Conservation (phyloP, 768 basidiomycete species). For the Arthromyces matolae region DNA sequence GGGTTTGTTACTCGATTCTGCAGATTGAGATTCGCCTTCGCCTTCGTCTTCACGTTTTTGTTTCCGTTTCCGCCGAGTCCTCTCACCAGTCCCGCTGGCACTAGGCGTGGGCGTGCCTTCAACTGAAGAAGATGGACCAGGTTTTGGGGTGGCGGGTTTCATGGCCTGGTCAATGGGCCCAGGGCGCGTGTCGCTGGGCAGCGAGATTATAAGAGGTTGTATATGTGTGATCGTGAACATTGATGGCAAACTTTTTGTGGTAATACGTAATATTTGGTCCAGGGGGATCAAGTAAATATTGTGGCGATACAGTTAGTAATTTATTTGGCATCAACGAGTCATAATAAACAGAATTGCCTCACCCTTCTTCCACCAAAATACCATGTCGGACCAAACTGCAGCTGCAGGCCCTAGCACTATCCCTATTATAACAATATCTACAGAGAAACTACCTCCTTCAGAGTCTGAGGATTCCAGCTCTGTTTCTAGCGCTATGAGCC, state of each 20-base stretch:
- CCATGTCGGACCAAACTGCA: constrained; percentile 9
- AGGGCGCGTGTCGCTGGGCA: background rate
- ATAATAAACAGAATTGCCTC: no score
- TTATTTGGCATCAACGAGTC: no score
- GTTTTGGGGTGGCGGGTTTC: constrained; percentile 7
- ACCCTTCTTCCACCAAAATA: constrained; percentile 1
- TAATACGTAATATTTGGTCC: constrained; percentile 4
- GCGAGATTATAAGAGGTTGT: background rate
- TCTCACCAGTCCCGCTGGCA: constrained; percentile 5
- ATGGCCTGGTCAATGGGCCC: background rate
- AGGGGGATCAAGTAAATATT: constrained; percentile 1
- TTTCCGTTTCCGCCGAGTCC: constrained; percentile 13
- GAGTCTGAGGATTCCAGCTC: constrained; percentile 8
- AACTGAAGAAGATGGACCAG: background rate
- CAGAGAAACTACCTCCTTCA: background rate
- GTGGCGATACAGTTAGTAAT: no score
- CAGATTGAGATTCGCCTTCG: background rate
- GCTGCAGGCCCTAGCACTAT: constrained; percentile 10
- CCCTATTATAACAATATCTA: constrained; percentile 10
- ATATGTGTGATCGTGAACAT: background rate
- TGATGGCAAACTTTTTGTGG: constrained; percentile 4
- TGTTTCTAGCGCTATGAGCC: constrained; percentile 4
- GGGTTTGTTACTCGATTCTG: background rate
- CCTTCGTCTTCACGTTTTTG: constrained; percentile 13
- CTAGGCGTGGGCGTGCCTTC: constrained; percentile 10